These are phyloP conservation scores for Moricandia arvensis DNA, from an alignment of 345 rosid genomes.

Conservation along the genomic window DNA sequence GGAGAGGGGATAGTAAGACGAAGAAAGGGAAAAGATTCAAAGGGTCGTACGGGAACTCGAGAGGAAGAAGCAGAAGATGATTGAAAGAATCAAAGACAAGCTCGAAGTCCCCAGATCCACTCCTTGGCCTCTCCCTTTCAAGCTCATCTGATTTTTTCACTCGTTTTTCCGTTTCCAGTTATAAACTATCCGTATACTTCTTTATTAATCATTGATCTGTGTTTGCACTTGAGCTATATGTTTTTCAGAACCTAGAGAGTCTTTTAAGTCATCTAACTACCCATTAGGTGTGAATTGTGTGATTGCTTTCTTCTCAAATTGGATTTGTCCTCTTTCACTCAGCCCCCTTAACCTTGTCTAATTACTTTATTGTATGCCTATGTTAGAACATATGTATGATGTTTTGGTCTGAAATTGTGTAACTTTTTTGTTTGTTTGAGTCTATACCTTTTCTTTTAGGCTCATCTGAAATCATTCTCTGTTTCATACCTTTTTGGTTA, in stretches of 20 bases:
- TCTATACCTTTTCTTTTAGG: no score
- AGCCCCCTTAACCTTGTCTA: not conserved
- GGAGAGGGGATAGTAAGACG: constrained; percentile 91
- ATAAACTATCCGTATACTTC: not conserved
- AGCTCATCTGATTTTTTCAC: constrained; percentile 57
- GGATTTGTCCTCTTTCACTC: not conserved
- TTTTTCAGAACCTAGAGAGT: not conserved
- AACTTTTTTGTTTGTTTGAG: no score
- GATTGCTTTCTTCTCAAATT: not conserved
- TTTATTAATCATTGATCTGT: constrained; percentile 5
- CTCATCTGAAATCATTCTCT: no score
- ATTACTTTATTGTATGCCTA: not conserved
- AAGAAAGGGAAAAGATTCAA: constrained; percentile 91
- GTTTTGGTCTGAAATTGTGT: no score
- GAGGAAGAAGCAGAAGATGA: constrained; percentile 92
- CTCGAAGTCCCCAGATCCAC: constrained; percentile 95
- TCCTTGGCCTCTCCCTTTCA: constrained; percentile 99
- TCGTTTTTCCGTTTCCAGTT: not conserved
- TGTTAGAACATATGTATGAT: no score
- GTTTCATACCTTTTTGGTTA: no score
- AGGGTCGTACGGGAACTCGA: constrained; percentile 80
- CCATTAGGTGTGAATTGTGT: not conserved
- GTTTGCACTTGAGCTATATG: not conserved
- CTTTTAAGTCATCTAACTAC: not conserved
- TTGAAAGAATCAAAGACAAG: constrained; percentile 83